A percentile compares a stretch with the other conserved stretches of the same genome.
Evolutionary conservation across 306 rosid genomes (phyloP).

Genomic region (Cucumis hystrix): DNA sequence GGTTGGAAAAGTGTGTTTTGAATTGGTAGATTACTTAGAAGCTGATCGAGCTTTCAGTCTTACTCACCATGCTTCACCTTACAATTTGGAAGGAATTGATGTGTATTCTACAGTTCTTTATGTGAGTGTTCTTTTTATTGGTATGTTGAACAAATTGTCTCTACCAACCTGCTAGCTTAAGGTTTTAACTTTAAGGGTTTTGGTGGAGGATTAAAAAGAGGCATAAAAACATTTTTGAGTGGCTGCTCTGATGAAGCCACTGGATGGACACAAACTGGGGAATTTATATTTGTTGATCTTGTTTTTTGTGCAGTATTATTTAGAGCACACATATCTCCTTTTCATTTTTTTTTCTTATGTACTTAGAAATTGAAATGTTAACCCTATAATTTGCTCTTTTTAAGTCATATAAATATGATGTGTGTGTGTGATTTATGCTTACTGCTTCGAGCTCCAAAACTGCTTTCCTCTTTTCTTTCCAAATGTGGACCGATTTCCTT

Average conservation of each 20-base stretch:
- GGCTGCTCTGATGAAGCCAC: not conserved
- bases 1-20: conserved; percentile 88
- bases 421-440: not conserved
- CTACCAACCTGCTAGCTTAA: not conserved
- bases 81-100: conserved; percentile 96
- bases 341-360: not conserved
- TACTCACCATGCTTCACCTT: conserved; percentile 64
- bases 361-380: not conserved
- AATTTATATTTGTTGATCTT: not conserved
- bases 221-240: not conserved
- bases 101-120: conserved; percentile 90
- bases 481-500: not conserved
- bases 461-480: not conserved
- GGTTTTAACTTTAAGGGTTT: not conserved
- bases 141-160: not conserved
- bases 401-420: not conserved
- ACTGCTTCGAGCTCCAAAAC: not conserved
- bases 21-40: conserved; percentile 84
- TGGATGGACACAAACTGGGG: not conserved
- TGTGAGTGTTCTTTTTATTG: conserved; percentile 56
- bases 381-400: not conserved
- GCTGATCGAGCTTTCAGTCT: conserved; percentile 82
- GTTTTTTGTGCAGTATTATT: not conserved
- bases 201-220: not conserved
- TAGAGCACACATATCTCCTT: not conserved